phyloP scores from a whole-genome alignment of 805 yeast genomes.

The Teunomyces pallodes region DNA sequence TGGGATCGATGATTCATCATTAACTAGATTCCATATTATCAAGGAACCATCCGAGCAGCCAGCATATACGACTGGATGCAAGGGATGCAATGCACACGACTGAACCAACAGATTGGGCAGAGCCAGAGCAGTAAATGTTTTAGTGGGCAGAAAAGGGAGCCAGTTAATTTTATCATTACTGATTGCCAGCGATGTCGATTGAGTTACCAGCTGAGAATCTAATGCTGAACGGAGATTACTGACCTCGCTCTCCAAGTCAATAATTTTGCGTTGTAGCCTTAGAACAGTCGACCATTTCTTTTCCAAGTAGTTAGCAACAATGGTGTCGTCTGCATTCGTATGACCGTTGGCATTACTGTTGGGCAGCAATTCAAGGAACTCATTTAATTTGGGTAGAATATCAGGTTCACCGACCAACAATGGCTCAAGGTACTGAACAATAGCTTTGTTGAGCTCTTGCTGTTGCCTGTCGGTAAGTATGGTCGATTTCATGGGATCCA shows the following conservation, averaged over 20 bases:
- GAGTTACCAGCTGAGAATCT: conserved; percentile 14
- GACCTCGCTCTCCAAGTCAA: conserved; percentile 65
- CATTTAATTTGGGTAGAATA: conserved; percentile 10
- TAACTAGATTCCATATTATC: conserved; percentile 63
- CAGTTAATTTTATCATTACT: conserved; percentile 45
- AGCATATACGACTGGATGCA: conserved; percentile 59
- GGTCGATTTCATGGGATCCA: conserved; percentile 8
- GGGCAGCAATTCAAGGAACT: conserved; percentile 9
- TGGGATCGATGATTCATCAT: conserved; percentile 57
- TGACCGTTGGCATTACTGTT: not conserved
- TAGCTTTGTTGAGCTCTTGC: conserved; percentile 33
- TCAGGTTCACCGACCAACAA: conserved; percentile 15
- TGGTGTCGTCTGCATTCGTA: conserved; percentile 14
- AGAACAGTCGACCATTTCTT: conserved; percentile 88
- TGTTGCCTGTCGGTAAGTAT: conserved; percentile 31
- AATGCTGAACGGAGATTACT: conserved; percentile 47
- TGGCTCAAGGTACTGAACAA: conserved; percentile 46
- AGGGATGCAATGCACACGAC: conserved; percentile 69
- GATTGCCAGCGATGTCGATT: conserved; percentile 8
- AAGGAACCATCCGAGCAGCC: conserved; percentile 74
- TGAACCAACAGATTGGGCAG: conserved; percentile 57
- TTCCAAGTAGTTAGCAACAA: conserved; percentile 49
- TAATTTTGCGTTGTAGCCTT: conserved; percentile 68
- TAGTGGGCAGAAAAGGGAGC: conserved; percentile 55
- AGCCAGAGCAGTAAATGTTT: conserved; percentile 50